These are phyloP conservation scores for Colletotrichum somersetense DNA, from an alignment of 2,329 filamentous ascomycete genomes.

Conservation along the genomic window DNA sequence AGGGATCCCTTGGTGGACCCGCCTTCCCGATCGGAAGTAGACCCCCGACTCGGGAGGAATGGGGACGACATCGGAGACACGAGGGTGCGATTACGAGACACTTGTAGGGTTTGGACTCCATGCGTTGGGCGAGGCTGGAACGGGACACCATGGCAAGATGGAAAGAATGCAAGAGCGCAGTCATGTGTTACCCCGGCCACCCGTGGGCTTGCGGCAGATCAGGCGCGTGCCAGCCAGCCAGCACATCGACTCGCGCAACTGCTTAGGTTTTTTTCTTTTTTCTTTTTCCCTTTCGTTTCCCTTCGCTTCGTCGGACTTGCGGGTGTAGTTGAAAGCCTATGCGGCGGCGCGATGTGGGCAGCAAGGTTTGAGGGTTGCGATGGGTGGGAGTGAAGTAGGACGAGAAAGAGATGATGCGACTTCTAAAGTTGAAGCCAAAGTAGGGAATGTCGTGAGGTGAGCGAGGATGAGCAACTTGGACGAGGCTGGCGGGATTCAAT, in stretches of 20 bases:
- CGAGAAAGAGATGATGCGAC: conserved; percentile 1
- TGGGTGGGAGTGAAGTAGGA: too few relatives aligned
- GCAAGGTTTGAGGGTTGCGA: conserved; percentile 14
- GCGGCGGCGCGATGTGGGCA: neutral
- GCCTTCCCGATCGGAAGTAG: conserved; percentile 16
- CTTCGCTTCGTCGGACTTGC: neutral
- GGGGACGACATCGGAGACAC: conserved; percentile 34
- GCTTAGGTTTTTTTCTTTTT: neutral
- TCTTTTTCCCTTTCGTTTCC: neutral
- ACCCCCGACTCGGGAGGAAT: conserved; percentile 8
- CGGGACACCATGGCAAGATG: conserved; percentile 23
- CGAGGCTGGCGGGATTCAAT: conserved; percentile 33
- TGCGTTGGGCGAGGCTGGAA: conserved; percentile 40
- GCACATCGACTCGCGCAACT: conserved; percentile 8
- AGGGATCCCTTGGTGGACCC: conserved; percentile 3
- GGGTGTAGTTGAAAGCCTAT: conserved; percentile 6
- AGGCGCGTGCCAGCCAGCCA: neutral
- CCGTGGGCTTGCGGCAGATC: conserved; percentile 1
- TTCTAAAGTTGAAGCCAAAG: too few relatives aligned
- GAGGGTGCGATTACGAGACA: conserved; percentile 31
- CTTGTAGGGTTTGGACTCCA: conserved; percentile 34
- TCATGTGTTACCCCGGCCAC: neutral
- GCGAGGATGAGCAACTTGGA: conserved; percentile 2
- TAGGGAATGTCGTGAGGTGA: neutral
- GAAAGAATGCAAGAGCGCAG: conserved; percentile 10